phyloP scores from a whole-genome alignment of 257 asterid species.

The Linderniella brevidens region DNA sequence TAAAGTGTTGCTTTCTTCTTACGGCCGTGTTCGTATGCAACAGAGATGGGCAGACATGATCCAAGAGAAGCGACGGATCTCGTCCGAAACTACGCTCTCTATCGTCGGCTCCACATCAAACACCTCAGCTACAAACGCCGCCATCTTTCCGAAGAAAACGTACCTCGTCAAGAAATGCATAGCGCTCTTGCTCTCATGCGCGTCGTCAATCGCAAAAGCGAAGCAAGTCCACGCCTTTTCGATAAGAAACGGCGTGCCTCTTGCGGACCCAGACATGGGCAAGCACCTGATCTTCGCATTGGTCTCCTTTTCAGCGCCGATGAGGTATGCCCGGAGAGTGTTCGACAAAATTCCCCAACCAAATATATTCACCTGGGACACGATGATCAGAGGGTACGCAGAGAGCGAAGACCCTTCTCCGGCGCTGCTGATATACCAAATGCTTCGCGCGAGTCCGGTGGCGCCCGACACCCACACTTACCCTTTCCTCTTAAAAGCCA shows the following conservation, averaged over 20 bases:
- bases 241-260: slow-evolving; percentile 43
- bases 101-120: too few relatives aligned
- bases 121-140: too few relatives aligned
- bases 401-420: slow-evolving; percentile 58
- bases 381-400: slow-evolving; percentile 76
- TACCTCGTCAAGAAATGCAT: slow-evolving; percentile 51
- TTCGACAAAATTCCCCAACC: slow-evolving; percentile 42
- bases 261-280: slow-evolving; percentile 41
- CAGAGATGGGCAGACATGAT: too few relatives aligned
- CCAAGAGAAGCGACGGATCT: too few relatives aligned
- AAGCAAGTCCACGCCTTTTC: slow-evolving; percentile 65
- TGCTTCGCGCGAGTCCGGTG: slow-evolving; percentile 20
- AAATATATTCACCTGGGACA: slow-evolving; percentile 60
- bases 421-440: slow-evolving; percentile 33
- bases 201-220: slow-evolving; percentile 37
- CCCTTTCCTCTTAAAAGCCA: slow-evolving; percentile 64
- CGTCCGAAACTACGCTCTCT: too few relatives aligned
- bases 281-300: slow-evolving; percentile 43
- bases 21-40: too few relatives aligned
- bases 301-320: slow-evolving; percentile 50
- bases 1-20: too few relatives aligned
- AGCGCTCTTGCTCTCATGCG: slow-evolving; percentile 55
- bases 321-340: slow-evolving; percentile 43
- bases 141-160: slow-evolving; percentile 2
- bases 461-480: slow-evolving; percentile 59